These are phyloP conservation scores for Schizothecium vesticola DNA, from an alignment of 495 filamentous ascomycete genomes.

Conservation along the genomic window DNA sequence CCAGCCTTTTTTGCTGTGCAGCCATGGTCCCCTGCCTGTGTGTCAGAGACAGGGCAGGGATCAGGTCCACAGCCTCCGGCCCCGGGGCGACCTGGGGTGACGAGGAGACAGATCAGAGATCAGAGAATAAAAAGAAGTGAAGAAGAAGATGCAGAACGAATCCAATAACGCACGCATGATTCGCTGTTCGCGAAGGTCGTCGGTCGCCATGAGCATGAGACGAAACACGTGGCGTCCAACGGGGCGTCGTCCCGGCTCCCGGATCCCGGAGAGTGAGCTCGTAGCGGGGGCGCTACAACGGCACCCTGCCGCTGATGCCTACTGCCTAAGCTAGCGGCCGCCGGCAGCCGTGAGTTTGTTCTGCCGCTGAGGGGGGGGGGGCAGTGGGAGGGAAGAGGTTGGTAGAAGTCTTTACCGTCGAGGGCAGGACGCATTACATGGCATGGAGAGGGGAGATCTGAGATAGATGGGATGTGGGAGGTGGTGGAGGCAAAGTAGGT, in stretches of 20 bases:
- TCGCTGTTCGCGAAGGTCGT: not conserved
- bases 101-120: not conserved
- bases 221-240: constrained; percentile 18
- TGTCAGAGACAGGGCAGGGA: not conserved
- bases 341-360: not conserved
- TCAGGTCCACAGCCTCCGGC: not conserved
- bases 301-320: not conserved
- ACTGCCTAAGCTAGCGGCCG: not conserved
- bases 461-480: not conserved
- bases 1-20: not conserved
- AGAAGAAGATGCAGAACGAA: not conserved
- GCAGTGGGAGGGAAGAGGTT: no score
- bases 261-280: not conserved
- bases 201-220: not conserved
- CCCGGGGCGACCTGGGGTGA: not conserved
- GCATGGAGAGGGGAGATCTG: not conserved
- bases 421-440: not conserved
- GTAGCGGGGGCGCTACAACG: not conserved
- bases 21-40: not conserved
- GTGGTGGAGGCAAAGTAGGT: not conserved
- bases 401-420: not conserved
- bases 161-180: not conserved
- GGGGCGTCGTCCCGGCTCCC: constrained; percentile 6
- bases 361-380: not conserved
- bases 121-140: not conserved